These are phyloP conservation scores for Prosopis cineraria DNA, from an alignment of 306 rosid genomes.

Conservation along the genomic window DNA sequence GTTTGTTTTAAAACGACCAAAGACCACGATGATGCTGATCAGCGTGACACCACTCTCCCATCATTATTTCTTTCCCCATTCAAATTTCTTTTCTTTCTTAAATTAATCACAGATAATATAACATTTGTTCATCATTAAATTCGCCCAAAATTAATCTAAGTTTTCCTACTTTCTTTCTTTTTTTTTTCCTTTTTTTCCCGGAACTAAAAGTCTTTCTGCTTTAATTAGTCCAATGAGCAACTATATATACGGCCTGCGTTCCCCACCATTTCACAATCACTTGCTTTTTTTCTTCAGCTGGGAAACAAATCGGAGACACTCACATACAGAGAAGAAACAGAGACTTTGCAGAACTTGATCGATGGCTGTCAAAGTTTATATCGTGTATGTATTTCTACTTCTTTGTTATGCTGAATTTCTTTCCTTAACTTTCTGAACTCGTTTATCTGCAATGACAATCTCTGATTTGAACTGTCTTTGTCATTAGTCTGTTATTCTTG, in stretches of 20 bases:
- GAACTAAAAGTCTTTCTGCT: background rate
- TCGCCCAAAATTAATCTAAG: background rate
- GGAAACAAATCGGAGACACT: constrained; percentile 9
- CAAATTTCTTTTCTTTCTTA: too few species aligned
- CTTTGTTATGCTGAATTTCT: background rate
- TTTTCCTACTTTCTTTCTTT: background rate
- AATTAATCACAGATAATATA: too few species aligned
- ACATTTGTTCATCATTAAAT: too few species aligned
- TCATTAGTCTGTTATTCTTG: constrained; percentile 7
- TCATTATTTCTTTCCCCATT: constrained; percentile 45
- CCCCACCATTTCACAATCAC: constrained; percentile 29
- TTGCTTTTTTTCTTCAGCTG: background rate
- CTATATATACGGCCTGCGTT: constrained; percentile 40
- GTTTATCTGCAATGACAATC: constrained; percentile 19
- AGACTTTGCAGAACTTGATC: constrained; percentile 37
- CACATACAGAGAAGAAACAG: background rate
- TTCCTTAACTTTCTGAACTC: background rate
- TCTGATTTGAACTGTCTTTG: constrained; percentile 25
- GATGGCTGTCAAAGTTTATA: constrained; percentile 91
- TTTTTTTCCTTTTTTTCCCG: too few species aligned
- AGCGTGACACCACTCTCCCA: constrained; percentile 85
- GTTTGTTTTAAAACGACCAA: constrained; percentile 30
- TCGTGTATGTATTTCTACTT: constrained; percentile 63
- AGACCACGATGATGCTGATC: constrained; percentile 63
- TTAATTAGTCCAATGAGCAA: constrained; percentile 29